Evolutionary conservation across 1,284 basidiomycete genomes (phyloP).

Genomic region (Leccinum subrobustum): DNA sequence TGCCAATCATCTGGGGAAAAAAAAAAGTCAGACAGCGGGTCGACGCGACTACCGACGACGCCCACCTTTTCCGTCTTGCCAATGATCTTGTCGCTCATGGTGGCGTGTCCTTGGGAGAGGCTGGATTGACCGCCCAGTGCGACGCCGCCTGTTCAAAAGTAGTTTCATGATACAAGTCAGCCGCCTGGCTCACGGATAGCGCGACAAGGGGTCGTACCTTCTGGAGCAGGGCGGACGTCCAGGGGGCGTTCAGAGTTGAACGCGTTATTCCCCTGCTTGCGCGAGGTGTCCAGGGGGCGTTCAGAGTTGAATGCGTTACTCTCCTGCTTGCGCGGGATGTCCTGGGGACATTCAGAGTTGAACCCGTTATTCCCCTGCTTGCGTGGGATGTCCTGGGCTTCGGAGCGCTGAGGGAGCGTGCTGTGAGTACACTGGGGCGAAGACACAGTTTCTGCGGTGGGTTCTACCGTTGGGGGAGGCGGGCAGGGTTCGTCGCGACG

Average conservation of each 20-base stretch:
- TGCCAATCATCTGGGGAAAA: conserved; percentile 42
- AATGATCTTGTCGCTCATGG: conserved; percentile 47
- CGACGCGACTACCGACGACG: background rate
- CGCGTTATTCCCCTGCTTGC: conserved; percentile 30
- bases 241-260: conserved; percentile 41
- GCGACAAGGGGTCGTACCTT: conserved; percentile 31
- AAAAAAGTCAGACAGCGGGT: conserved; percentile 1
- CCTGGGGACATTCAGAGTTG: no score
- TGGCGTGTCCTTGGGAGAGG: conserved; percentile 42
- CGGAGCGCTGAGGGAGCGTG: background rate
- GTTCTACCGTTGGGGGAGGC: conserved; percentile 10
- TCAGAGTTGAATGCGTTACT: no score
- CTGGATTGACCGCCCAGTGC: conserved; percentile 39
- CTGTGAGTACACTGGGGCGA: background rate
- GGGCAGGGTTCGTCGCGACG: conserved; percentile 20
- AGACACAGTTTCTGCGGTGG: background rate
- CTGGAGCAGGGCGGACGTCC: conserved; percentile 37
- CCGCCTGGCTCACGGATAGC: background rate
- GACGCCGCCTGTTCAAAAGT: background rate
- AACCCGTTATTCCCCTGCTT: conserved; percentile 10
- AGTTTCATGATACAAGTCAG: background rate
- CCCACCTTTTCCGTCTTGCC: conserved; percentile 56
- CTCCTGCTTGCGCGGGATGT: no score
- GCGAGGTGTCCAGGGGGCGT: background rate
- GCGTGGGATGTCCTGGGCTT: background rate